Evolutionary conservation across 1,139 yeast species (phyloP).

Genomic region (Saccharomyces hybrid): DNA sequence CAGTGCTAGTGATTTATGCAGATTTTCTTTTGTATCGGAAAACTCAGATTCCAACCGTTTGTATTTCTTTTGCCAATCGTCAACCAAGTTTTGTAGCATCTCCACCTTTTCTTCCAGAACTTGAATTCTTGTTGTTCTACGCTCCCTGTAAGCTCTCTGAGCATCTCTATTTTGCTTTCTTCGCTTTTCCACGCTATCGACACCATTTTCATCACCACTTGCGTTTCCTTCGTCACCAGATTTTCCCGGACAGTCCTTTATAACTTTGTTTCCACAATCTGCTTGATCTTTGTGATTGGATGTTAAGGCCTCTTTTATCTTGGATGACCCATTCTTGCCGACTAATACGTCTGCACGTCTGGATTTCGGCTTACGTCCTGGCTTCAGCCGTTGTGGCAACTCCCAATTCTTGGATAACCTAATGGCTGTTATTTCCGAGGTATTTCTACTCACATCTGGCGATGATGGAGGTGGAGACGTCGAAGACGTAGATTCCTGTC

Average conservation of each 20-base stretch:
- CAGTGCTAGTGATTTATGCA: background rate
- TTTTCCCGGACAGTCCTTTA: background rate
- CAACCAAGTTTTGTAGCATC: constrained; percentile 58
- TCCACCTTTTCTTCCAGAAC: constrained; percentile 58
- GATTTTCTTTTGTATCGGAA: background rate
- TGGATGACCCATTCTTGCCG: background rate
- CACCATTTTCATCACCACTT: constrained; percentile 15
- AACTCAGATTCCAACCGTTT: background rate
- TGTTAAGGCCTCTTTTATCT: background rate
- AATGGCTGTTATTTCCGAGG: constrained; percentile 7
- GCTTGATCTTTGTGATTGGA: background rate
- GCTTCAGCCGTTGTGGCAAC: constrained; percentile 13
- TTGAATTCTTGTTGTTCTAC: constrained; percentile 37
- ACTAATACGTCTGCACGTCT: background rate
- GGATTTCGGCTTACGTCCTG: constrained; percentile 12
- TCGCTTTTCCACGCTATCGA: constrained; percentile 64
- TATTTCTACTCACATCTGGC: background rate
- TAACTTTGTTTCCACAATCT: background rate
- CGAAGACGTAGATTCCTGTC: constrained; percentile 1
- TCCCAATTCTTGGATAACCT: constrained; percentile 21
- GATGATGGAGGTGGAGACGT: background rate
- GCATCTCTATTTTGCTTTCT: constrained; percentile 95
- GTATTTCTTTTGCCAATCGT: constrained; percentile 29
- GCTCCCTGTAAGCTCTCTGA: constrained; percentile 67
- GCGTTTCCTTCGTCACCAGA: background rate